Evolutionary conservation across 176 grass and related monocot species (phyloP).

Genomic region (Bolboschoenus planiculmis): DNA sequence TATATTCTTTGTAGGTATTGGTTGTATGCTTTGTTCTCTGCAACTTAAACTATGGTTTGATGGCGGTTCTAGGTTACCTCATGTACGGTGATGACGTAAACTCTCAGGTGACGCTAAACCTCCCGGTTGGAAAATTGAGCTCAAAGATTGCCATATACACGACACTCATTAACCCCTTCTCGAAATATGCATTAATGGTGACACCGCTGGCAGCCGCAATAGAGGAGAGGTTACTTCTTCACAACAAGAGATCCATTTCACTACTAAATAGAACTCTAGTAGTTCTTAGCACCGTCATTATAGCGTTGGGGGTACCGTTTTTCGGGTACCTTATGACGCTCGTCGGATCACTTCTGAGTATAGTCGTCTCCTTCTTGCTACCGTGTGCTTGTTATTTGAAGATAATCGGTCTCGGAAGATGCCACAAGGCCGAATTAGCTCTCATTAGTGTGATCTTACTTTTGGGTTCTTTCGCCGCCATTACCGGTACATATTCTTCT

Average conservation of each 20-base stretch:
- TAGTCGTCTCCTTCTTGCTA: slow-evolving; percentile 55
- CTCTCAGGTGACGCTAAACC: slow-evolving; percentile 72
- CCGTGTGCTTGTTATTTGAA: slow-evolving; percentile 75
- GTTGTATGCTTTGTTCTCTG: slow-evolving; percentile 50
- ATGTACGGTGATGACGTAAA: slow-evolving; percentile 56
- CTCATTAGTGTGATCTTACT: slow-evolving; percentile 36
- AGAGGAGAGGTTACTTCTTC: slow-evolving; percentile 37
- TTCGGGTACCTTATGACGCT: slow-evolving; percentile 78
- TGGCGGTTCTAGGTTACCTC: slow-evolving; percentile 67
- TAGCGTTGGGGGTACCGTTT: slow-evolving; percentile 62
- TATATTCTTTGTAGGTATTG: slow-evolving; percentile 41
- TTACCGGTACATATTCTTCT: slow-evolving; percentile 54
- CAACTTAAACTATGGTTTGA: slow-evolving; percentile 53
- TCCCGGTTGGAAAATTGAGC: slow-evolving; percentile 47
- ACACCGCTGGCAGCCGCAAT: slow-evolving; percentile 45
- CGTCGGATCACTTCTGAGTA: slow-evolving; percentile 62
- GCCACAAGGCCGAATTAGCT: slow-evolving; percentile 32
- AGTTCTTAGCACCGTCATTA: slow-evolving; percentile 43
- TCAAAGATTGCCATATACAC: slow-evolving; percentile 74
- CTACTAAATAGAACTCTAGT: slow-evolving; percentile 35
- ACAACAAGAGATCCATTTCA: slow-evolving; percentile 19
- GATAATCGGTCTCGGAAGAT: slow-evolving; percentile 35
- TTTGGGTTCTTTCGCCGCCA: slow-evolving; percentile 42
- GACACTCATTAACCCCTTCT: slow-evolving; percentile 52
- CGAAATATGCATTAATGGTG: slow-evolving; percentile 72